Evolutionary conservation across 2,329 filamentous ascomycete species (phyloP).

Genomic region (Alternaria rosae): DNA sequence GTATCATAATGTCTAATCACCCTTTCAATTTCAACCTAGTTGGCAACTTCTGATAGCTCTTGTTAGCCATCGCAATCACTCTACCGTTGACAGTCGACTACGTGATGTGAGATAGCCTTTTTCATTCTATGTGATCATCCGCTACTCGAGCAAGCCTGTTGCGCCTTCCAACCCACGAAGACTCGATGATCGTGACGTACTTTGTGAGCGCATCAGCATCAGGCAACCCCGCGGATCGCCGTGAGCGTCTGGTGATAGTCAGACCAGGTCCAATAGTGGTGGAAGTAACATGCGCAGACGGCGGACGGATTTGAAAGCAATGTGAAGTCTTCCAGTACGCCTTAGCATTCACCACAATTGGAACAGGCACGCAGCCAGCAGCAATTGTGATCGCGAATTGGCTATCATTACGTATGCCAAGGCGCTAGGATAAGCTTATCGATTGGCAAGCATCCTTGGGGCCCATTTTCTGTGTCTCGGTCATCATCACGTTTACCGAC

Average conservation of each 20-base stretch:
- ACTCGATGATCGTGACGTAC: background rate
- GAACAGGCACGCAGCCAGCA: background rate
- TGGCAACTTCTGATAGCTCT: background rate
- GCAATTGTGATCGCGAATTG: background rate
- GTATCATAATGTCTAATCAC: background rate
- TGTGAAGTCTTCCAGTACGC: background rate
- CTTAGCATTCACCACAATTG: background rate
- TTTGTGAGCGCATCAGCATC: background rate
- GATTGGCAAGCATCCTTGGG: too few relatives aligned
- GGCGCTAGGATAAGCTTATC: background rate
- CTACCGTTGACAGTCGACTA: accelerated
- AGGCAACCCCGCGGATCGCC: background rate
- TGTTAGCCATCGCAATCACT: background rate
- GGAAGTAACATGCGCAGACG: background rate
- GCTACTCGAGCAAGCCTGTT: background rate
- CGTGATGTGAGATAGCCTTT: background rate
- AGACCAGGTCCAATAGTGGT: too few relatives aligned
- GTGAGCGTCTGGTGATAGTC: background rate
- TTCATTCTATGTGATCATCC: background rate
- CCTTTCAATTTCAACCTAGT: background rate
- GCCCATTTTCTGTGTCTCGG: too few relatives aligned
- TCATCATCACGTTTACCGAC: background rate
- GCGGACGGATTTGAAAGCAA: background rate
- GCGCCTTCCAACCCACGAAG: background rate
- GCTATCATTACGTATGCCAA: background rate